Base-by-base conservation (phyloP, 768 basidiomycete genomes). In the Pleurotus ostreatus region DNA sequence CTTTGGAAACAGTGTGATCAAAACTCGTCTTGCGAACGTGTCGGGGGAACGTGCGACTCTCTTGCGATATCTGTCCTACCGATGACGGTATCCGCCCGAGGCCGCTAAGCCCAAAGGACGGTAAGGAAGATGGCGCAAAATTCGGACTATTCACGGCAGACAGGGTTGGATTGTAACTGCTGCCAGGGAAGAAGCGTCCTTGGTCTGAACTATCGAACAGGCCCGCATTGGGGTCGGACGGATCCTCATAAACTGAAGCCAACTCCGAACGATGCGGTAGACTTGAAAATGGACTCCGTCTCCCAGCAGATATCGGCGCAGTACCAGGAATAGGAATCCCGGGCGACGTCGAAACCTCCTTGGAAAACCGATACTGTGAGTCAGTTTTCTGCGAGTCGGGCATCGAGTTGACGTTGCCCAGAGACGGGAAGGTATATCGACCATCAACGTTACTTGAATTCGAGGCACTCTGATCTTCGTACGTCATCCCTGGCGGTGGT, bases 21-120 rank as follows among this genome's bases (percentile, higher is more conserved):
- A 94, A 96, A 70, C 92, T 94, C 46, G 94, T 92, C 77, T 97
- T 97, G 59, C 94, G 83, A 57, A 93, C 91, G 70, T 89, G 88
- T 58, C 88, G 82, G 52, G 94, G 91, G 67, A 94, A 91, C 26
- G 78, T 71, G 60, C 79, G 84, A 61, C 77, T 78, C 58, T 71
- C 69, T 55, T 70, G 68, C 16, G 68, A 60, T 48, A 67, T 57
- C 34, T 65, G 61, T 51, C 65, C 63, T 59, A 67, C 57, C 49
- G 70, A 70, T 47, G 79, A 74, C 51, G 72, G 73, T 56, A 72
- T 52, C 63, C 76, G 71, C 55, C 74, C 65, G 56, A 78, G 71
- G 49, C 86, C 85, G 70, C 88, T 84, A 41, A 87, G 67, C 57
- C 89, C 88, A 57, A 80, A 74, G 22, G 88, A 80, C 25, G 90